These are phyloP conservation scores for Cavenderia fasciculata DNA, from an alignment of 78 protist species.

Conservation along the genomic window DNA sequence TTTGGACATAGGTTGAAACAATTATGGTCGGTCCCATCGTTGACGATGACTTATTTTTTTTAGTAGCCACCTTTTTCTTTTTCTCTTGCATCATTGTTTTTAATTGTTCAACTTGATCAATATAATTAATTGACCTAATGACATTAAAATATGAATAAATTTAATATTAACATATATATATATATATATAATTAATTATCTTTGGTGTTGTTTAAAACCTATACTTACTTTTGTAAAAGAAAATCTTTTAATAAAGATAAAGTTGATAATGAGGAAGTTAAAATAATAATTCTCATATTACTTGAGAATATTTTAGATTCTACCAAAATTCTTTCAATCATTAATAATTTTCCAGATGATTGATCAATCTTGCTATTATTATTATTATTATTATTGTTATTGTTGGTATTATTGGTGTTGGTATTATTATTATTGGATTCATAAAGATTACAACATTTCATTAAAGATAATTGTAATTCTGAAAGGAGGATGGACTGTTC, in stretches of 20 bases:
- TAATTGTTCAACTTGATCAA: no score
- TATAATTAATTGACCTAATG: no score
- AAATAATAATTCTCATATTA: background rate
- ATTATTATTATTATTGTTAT: no score
- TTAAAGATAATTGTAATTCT: background rate
- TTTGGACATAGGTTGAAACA: no score
- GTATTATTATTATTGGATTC: background rate
- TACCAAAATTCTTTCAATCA: background rate
- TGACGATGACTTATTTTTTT: no score
- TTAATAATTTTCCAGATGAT: conserved; percentile 8
- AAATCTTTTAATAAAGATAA: background rate
- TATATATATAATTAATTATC: background rate
- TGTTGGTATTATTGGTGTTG: background rate
- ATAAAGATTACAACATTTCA: conserved; percentile 24
- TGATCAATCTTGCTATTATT: no score
- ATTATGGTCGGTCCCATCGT: no score
- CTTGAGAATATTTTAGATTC: background rate
- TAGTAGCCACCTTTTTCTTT: no score
- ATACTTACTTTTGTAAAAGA: background rate
- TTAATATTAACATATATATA: no score
- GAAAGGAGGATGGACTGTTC: conserved; percentile 15
- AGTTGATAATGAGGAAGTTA: background rate
- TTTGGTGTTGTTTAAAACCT: background rate
- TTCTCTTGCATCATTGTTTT: no score
- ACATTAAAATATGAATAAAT: no score